A percentile compares a stretch with the other conserved stretches of the same genome.
Conservation (phyloP, 176 grass and related monocot genomes). For the Cenchrus fungigraminus region DNA sequence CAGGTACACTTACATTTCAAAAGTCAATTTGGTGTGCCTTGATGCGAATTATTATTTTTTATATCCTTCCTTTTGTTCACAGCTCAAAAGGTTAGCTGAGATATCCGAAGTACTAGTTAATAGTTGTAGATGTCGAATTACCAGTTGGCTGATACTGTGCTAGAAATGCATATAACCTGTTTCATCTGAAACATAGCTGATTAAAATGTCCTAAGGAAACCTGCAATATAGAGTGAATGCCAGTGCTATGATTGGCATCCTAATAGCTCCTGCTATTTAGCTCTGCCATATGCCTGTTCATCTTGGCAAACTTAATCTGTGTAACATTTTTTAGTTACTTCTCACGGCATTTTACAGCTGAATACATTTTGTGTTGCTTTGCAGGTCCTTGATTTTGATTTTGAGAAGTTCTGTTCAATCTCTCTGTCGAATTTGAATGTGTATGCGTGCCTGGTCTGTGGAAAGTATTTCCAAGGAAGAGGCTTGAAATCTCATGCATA, state of each 20-base stretch:
- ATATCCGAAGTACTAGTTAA: background rate
- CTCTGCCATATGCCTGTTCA: background rate
- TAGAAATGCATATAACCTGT: background rate
- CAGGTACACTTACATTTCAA: constrained; percentile 50
- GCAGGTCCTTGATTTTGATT: constrained; percentile 99
- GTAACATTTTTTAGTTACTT: background rate
- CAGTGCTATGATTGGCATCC: background rate
- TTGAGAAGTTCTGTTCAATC: constrained; percentile 98
- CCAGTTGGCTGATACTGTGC: background rate
- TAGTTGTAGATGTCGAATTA: background rate
- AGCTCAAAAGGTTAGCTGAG: background rate
- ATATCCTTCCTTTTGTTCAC: background rate
- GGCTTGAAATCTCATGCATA: constrained; percentile 99
- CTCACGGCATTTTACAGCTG: background rate
- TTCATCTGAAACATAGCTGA: background rate
- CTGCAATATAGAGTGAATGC: background rate
- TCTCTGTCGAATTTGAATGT: constrained; percentile 99
- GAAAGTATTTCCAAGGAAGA: constrained; percentile 99
- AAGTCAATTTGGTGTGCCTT: background rate
- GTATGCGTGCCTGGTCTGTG: constrained; percentile 95
- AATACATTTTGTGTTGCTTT: constrained; percentile 7
- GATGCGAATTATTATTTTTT: background rate
- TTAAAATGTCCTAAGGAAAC: background rate
- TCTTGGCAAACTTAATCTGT: too few relatives aligned
- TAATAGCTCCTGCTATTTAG: background rate